A percentile compares a stretch with the other conserved stretches of the same genome.
Conservation (phyloP, 1,284 basidiomycete species). For the Cryptococcus amylolentus region DNA sequence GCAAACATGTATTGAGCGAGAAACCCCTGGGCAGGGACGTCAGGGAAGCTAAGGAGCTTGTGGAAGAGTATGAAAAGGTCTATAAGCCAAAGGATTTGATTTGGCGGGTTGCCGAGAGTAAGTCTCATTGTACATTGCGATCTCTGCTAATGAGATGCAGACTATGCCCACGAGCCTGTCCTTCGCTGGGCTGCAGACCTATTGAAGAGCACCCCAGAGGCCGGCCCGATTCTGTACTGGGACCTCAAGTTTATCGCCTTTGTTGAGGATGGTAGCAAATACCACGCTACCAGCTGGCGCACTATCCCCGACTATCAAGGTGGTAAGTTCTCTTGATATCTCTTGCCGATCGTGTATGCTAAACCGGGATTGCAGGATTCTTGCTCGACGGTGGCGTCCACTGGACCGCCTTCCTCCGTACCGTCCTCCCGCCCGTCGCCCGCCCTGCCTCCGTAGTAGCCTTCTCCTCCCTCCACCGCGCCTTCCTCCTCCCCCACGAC, state of each 20-base stretch:
- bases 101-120: conserved; percentile 79
- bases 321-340: conserved; percentile 47
- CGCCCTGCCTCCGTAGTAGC: conserved; percentile 57
- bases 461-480: conserved; percentile 64
- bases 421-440: conserved; percentile 40
- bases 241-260: conserved; percentile 54
- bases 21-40: conserved; percentile 78
- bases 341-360: neutral
- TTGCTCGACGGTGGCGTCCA: conserved; percentile 50
- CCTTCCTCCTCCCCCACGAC: conserved; percentile 72
- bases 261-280: conserved; percentile 63
- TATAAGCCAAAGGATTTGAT: conserved; percentile 68
- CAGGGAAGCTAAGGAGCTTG: conserved; percentile 59
- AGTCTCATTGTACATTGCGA: conserved; percentile 12
- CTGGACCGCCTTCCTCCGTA: conserved; percentile 37
- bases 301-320: conserved; percentile 82
- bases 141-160: conserved; percentile 16
- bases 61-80: conserved; percentile 61
- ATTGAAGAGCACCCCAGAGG: conserved; percentile 61
- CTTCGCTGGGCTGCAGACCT: conserved; percentile 56
- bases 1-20: conserved; percentile 75
- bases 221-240: conserved; percentile 53
- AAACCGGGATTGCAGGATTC: conserved; percentile 29
- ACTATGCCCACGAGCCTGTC: conserved; percentile 68
- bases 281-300: conserved; percentile 76